Conservation (phyloP, 495 filamentous ascomycete species). For the Xylaria bambusicola region DNA sequence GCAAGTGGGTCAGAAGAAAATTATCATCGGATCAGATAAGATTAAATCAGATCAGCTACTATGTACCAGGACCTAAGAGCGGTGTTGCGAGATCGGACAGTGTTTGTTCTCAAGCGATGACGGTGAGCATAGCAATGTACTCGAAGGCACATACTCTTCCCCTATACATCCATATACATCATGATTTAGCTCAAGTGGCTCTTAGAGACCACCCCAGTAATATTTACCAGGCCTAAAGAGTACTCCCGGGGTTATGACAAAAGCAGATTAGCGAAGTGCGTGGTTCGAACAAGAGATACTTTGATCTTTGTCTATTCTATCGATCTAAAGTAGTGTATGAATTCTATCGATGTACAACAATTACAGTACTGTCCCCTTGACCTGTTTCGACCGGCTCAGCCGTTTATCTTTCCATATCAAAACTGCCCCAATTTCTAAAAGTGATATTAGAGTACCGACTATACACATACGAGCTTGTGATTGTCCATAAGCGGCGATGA, state of each 20-base stretch:
- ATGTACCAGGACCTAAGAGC: not conserved
- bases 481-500: slow-evolving; percentile 61
- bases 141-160: not conserved
- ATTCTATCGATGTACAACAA: no score
- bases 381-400: slow-evolving; percentile 55
- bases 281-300: not conserved
- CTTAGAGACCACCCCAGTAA: no score
- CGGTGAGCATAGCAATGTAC: slow-evolving; percentile 12
- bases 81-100: slow-evolving; percentile 32
- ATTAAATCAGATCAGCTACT: slow-evolving; percentile 33
- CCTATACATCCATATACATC: no score
- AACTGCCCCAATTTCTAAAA: slow-evolving; percentile 46
- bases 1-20: slow-evolving; percentile 29
- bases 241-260: no score
- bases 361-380: slow-evolving; percentile 50
- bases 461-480: slow-evolving; percentile 53
- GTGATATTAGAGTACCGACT: slow-evolving; percentile 35
- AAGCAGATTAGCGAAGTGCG: no score
- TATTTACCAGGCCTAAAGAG: no score
- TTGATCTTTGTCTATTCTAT: slow-evolving; percentile 6
- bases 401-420: slow-evolving; percentile 52
- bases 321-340: no score
- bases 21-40: slow-evolving; percentile 52
- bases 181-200: no score
- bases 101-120: not conserved